phyloP scores from a whole-genome alignment of 768 basidiomycete genomes.

The Lactarius hengduanensis region DNA sequence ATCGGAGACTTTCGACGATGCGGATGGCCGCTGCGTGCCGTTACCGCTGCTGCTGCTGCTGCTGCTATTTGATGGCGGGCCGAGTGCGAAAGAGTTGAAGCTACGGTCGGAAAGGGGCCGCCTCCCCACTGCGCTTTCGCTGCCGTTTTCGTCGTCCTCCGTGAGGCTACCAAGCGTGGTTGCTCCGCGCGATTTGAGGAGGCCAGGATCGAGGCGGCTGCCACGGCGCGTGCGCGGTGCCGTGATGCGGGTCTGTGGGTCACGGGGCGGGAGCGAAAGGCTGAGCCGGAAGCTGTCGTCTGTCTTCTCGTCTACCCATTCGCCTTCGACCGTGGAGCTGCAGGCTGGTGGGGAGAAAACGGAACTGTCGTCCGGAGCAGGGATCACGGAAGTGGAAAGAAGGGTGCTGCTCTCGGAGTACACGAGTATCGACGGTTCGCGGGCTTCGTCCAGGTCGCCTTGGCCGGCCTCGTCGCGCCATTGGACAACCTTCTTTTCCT shows the following conservation, averaged over 20 bases:
- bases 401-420: constrained; percentile 30
- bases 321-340: constrained; percentile 61
- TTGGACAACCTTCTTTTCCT: constrained; percentile 66
- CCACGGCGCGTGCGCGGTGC: constrained; percentile 39
- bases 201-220: constrained; percentile 68
- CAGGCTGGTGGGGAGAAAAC: constrained; percentile 40
- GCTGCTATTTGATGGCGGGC: constrained; percentile 44
- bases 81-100: constrained; percentile 50
- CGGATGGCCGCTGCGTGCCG: constrained; percentile 16
- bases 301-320: constrained; percentile 89
- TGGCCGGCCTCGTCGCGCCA: constrained; percentile 88
- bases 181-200: constrained; percentile 54
- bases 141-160: constrained; percentile 64
- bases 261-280: constrained; percentile 38
- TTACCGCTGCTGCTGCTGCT: constrained; percentile 35
- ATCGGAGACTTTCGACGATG: not conserved
- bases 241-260: constrained; percentile 19
- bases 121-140: constrained; percentile 34
- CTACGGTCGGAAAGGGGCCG: constrained; percentile 64
- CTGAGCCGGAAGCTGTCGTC: constrained; percentile 70
- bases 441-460: constrained; percentile 70
- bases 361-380: constrained; percentile 40
- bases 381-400: constrained; percentile 33
- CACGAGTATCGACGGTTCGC: constrained; percentile 31
- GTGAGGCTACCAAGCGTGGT: constrained; percentile 60